Evolutionary conservation across 495 filamentous ascomycete genomes (phyloP), one percentile per base, ranked within the genome.

Genomic region (Podospora didyma): DNA sequence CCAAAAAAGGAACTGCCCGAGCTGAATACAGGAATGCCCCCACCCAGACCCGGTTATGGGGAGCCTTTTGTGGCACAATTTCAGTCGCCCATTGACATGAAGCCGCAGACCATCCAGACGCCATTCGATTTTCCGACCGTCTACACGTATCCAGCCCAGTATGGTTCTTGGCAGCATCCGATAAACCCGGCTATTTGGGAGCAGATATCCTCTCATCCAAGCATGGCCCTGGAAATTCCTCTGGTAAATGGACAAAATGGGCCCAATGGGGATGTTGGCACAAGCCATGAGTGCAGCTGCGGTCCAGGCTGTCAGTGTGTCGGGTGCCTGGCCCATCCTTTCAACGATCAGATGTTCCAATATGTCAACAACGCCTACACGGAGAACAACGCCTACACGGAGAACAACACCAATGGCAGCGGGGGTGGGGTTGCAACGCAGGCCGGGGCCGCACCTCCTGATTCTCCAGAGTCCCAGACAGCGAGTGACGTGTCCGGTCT

Each of bases 271-370:
- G 60, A 62, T 42, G 53, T 28, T 21, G 69, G 68, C 37, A 66
- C 65, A 7, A 69, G 66, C 26, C 75, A 87, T 56, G 69, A 82
- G 49, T 86, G 89, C 69, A 63, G 71, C 61, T 86, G 90, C 66
- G 82, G 90, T 58, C 75, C 86, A 48, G 74, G 74, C 0, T 92
- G 88, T 61, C 73, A 86, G 55, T 92, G 88, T 60, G 62, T 89
- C 22, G 86, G 82, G 20, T 92, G 88, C 62, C 69, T 81, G 21
- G 75, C 79, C 37, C 88, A 92, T 63, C 88, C 88, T 4, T 90
- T 83, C 66, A 92, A 92, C 63, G 71, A 80, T 20, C 79, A 82
- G n/a, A 89, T 85, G n/a, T 74, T 75, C 39, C 75, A 86, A 45
- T 86, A 86, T 63, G 82, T 90, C 34, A 65, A 60, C 39, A 60